These are phyloP conservation scores for Bipolaris cookei DNA, from an alignment of 2,329 filamentous ascomycete species.

Conservation along the genomic window DNA sequence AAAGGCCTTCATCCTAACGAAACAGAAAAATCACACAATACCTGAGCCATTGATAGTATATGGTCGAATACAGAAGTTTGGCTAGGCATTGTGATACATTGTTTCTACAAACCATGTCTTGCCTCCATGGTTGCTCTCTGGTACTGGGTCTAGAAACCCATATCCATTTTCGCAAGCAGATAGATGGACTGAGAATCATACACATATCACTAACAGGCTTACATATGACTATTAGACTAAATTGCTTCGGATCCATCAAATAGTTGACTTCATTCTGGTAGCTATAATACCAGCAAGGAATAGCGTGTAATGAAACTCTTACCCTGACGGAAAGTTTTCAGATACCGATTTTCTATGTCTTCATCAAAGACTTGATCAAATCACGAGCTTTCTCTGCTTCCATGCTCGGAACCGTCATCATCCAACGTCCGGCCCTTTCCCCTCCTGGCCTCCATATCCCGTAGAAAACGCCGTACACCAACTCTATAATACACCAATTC, in stretches of 20 bases:
- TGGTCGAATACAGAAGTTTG: background rate
- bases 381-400: background rate
- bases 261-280: background rate
- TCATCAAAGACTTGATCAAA: background rate
- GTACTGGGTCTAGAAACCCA: too few relatives aligned
- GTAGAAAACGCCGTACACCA: constrained; percentile 1
- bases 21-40: too few relatives aligned
- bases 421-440: background rate
- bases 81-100: too few relatives aligned
- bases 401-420: background rate
- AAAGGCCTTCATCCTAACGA: too few relatives aligned
- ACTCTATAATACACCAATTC: background rate
- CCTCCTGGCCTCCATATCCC: background rate
- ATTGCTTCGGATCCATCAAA: background rate
- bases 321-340: background rate
- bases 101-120: too few relatives aligned
- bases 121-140: too few relatives aligned
- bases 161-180: too few relatives aligned
- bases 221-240: too few relatives aligned
- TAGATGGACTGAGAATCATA: too few relatives aligned
- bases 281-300: background rate
- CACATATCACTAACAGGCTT: too few relatives aligned
- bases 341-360: background rate
- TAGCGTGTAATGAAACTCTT: background rate
- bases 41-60: background rate